These are phyloP conservation scores for Dendrobium catenatum DNA, from an alignment of 106 monocot genomes.

Conservation along the genomic window DNA sequence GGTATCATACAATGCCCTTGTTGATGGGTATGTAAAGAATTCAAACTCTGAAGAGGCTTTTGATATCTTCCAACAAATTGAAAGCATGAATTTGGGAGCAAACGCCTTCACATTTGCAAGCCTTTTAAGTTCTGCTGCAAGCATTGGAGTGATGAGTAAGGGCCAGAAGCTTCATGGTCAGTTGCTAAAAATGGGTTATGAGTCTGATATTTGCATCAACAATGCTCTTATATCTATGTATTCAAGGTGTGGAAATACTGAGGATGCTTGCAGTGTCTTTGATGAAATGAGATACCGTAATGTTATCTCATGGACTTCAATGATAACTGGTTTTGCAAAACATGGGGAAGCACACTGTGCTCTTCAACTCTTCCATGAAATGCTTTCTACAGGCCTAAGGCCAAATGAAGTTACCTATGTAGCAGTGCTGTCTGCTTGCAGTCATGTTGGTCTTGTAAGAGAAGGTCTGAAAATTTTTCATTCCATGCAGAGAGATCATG, in stretches of 20 bases:
- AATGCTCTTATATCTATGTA: slow-evolving; percentile 91
- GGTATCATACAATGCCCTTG: slow-evolving; percentile 41
- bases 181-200: slow-evolving; percentile 47
- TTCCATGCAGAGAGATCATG: slow-evolving; percentile 44
- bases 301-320: slow-evolving; percentile 76
- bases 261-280: slow-evolving; percentile 55
- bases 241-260: slow-evolving; percentile 63
- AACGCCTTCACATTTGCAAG: slow-evolving; percentile 72
- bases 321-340: slow-evolving; percentile 73
- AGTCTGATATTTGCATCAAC: slow-evolving; percentile 30
- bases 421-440: slow-evolving; percentile 81
- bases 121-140: slow-evolving; percentile 63
- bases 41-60: slow-evolving; percentile 27
- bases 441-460: slow-evolving; percentile 57
- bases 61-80: slow-evolving; percentile 26
- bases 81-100: slow-evolving; percentile 32
- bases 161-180: slow-evolving; percentile 63
- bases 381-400: slow-evolving; percentile 35
- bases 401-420: slow-evolving; percentile 71
- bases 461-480: slow-evolving; percentile 57
- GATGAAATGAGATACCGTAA: slow-evolving; percentile 38
- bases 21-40: slow-evolving; percentile 48
- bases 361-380: slow-evolving; percentile 45
- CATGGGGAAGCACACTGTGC: slow-evolving; percentile 54
- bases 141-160: slow-evolving; percentile 46